phyloP scores from a whole-genome alignment of 2,329 filamentous ascomycete species.

The Cladosporium sp. region DNA sequence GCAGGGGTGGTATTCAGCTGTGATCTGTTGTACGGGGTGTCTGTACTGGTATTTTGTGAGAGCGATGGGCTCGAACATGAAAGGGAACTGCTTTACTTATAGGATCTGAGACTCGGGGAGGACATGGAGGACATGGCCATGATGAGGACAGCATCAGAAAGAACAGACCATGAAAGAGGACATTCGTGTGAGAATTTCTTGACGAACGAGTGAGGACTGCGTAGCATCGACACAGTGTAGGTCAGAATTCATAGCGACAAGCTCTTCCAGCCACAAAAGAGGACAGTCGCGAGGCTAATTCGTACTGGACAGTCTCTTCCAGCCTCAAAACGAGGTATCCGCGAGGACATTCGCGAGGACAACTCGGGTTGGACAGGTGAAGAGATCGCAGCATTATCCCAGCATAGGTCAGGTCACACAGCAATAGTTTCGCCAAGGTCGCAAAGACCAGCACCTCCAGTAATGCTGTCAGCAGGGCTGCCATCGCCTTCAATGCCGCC shows the following conservation, averaged over 20 bases:
- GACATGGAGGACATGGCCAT: not conserved
- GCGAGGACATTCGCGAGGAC: not conserved
- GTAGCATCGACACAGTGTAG: no score
- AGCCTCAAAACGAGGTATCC: not conserved
- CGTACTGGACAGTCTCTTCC: no score
- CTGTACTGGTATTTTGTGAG: not conserved
- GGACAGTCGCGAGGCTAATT: not conserved
- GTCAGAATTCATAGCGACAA: no score
- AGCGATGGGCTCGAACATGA: not conserved
- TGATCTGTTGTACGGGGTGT: not conserved
- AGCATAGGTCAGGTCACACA: conserved; percentile 24
- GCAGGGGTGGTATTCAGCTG: not conserved
- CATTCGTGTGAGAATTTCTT: no score
- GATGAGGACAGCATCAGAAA: not conserved
- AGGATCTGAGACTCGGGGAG: not conserved
- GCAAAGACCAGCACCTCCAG: conserved; percentile 36
- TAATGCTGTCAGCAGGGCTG: conserved; percentile 29
- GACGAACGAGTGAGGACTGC: not conserved
- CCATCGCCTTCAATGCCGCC: conserved; percentile 28
- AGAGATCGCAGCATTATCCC: no score
- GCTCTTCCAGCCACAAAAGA: not conserved
- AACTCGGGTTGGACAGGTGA: no score
- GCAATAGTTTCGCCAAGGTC: conserved; percentile 47
- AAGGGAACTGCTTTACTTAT: not conserved
- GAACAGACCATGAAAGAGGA: not conserved